A percentile compares a stretch with the other conserved stretches of the same genome.
These are phyloP conservation scores for Pichia sp. DNA, from an alignment of 1,139 yeast species.

Conservation along the genomic window DNA sequence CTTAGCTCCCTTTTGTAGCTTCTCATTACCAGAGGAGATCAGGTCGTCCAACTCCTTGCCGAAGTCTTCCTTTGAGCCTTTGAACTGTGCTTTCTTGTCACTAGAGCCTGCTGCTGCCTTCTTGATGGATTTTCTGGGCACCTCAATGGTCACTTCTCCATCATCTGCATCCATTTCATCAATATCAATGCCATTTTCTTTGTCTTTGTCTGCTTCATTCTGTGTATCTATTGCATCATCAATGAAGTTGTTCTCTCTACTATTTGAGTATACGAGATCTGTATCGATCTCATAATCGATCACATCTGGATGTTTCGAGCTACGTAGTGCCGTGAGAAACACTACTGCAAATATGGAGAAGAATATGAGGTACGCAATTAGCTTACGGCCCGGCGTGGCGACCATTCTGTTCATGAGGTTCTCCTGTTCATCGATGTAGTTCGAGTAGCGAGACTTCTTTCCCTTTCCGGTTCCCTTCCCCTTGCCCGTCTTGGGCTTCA, in stretches of 20 bases:
- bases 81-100: neutral
- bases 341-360: conserved; percentile 10
- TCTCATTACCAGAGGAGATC: conserved; percentile 3
- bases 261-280: conserved; percentile 2
- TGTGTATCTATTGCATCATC: conserved; percentile 1
- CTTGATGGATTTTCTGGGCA: neutral
- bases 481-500: conserved; percentile 7
- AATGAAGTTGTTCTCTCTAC: conserved; percentile 7
- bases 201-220: neutral
- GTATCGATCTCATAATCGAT: conserved; percentile 9
- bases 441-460: conserved; percentile 5
- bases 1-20: neutral
- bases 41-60: conserved; percentile 6
- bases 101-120: neutral
- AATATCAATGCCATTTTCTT: conserved; percentile 4
- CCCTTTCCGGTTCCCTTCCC: conserved; percentile 1
- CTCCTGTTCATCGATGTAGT: conserved; percentile 6
- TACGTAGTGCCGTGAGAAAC: conserved; percentile 9
- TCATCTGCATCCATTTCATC: conserved; percentile 10
- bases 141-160: conserved; percentile 6
- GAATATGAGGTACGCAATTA: conserved; percentile 9
- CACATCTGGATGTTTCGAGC: neutral
- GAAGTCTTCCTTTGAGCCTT: conserved; percentile 2
- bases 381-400: conserved; percentile 9
- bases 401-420: conserved; percentile 1